A percentile compares a stretch with the other conserved stretches of the same genome.
phyloP scores from a whole-genome alignment of 805 yeast species.

The Torulaspora indica region DNA sequence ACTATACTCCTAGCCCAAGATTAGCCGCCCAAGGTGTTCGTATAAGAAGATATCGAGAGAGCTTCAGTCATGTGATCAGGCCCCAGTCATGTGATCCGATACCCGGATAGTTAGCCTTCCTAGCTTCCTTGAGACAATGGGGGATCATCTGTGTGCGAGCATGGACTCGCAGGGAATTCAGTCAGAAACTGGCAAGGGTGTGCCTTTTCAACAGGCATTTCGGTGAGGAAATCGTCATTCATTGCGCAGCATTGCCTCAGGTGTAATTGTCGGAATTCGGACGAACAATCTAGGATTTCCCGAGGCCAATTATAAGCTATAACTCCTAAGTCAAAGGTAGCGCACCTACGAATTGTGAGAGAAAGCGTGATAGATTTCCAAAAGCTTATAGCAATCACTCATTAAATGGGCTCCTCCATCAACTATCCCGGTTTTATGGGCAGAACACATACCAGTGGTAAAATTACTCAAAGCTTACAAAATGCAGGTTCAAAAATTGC shows the following conservation, averaged over 20 bases:
- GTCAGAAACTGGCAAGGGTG: not conserved
- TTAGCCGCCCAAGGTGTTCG: not conserved
- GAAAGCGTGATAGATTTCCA: no score
- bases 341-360: not conserved
- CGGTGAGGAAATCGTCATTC: not conserved
- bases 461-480: not conserved
- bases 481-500: not conserved
- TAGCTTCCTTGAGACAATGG: not conserved
- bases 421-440: slow-evolving; percentile 20
- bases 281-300: not conserved
- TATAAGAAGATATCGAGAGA: no score
- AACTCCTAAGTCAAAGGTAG: not conserved
- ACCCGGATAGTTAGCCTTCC: not conserved
- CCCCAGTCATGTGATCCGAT: not conserved
- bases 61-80: not conserved
- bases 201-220: not conserved
- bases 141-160: not conserved
- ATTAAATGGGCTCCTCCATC: slow-evolving; percentile 20
- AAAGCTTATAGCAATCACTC: not conserved
- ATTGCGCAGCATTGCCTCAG: not conserved
- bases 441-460: slow-evolving; percentile 10
- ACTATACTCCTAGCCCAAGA: no score
- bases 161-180: not conserved
- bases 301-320: no score
- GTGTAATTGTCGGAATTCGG: not conserved